These are phyloP conservation scores for Lepidium sativum DNA, from an alignment of 345 rosid species.

Conservation along the genomic window DNA sequence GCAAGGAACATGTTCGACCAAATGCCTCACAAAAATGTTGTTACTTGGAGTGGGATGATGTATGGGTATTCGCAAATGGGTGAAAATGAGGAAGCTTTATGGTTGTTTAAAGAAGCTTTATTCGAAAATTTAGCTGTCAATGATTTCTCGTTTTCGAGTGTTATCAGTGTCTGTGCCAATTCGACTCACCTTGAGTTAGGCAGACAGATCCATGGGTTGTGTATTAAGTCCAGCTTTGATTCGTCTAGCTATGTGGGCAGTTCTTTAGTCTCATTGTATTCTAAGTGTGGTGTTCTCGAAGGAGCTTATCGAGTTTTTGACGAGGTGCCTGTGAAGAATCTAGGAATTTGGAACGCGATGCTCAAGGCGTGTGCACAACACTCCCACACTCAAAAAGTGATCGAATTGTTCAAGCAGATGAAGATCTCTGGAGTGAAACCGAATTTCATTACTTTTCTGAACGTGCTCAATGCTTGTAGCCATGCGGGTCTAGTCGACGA, in stretches of 20 bases:
- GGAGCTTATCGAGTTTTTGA: constrained; percentile 50
- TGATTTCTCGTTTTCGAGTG: constrained; percentile 77
- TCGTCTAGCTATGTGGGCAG: constrained; percentile 69
- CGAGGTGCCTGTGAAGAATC: constrained; percentile 50
- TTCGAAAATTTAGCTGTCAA: constrained; percentile 51
- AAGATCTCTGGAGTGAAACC: constrained; percentile 49
- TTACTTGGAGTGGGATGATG: constrained; percentile 95
- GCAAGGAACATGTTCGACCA: constrained; percentile 70
- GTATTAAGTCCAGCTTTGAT: constrained; percentile 62
- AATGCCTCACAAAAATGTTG: constrained; percentile 82
- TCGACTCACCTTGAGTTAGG: constrained; percentile 75
- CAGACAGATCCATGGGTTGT: constrained; percentile 73
- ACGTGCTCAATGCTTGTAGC: constrained; percentile 81
- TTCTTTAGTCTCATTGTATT: constrained; percentile 70
- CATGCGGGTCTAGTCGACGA: constrained; percentile 67
- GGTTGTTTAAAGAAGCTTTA: constrained; percentile 58
- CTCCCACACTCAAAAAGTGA: constrained; percentile 37
- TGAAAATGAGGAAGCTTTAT: constrained; percentile 60
- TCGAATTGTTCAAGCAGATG: constrained; percentile 55
- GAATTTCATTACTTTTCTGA: constrained; percentile 71
- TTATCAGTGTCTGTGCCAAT: constrained; percentile 62
- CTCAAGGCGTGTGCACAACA: constrained; percentile 80
- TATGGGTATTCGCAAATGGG: constrained; percentile 71
- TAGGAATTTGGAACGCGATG: constrained; percentile 91
- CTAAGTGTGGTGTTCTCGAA: constrained; percentile 66